Base-by-base conservation (phyloP, 148 eudicot species). In the Vaccinium darrowii region DNA sequence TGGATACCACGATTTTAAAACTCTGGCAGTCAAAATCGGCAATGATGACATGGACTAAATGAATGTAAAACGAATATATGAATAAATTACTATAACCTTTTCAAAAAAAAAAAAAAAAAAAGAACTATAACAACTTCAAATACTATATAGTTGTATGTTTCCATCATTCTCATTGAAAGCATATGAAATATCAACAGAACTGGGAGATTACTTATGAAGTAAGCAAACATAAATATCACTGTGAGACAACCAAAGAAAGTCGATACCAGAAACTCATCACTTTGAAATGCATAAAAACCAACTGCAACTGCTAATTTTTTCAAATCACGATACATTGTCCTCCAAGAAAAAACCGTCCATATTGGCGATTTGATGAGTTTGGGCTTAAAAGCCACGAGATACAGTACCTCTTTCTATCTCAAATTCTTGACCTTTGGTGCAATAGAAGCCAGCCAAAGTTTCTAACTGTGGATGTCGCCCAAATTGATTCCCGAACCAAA, bases 281-380 rank as follows among this genome's bases (percentile, higher is more conserved):
- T 25, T 54, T 14, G 23, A 56, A 56, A 3, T 51, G 49, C 57
- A 50, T 76, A 50, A 16, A 54, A 56, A 3, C 12, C 15, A 79
- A 79, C 65, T 8, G 11, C 2, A 54, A 27, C 49, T 14, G 15
- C 65, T 7, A 56, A 10, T 69, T 51, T 16, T 27, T 69, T 27
- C 7, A 7, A 1, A 27, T 25, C 50, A 23, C 8, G 5, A 7
- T 9, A 16, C 30, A 15, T 51, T 8, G 16, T 71, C 50, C 78
- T 82, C 63, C 3, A 9, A 33, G 18, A 82, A 81, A 81, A 81
- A 71, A 82, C 33, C 80, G 1, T 81, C 47, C 8, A 19, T 19
- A 27, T 16, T 23, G 43, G 79, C 36, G 56, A 30, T 82, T 33
- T 9, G 21, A 53, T 15, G 67, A 16, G 11, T 21, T 10, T 57